Base-by-base conservation (phyloP, 208 protist genomes). In the Acanthamoeba rhysodes region DNA sequence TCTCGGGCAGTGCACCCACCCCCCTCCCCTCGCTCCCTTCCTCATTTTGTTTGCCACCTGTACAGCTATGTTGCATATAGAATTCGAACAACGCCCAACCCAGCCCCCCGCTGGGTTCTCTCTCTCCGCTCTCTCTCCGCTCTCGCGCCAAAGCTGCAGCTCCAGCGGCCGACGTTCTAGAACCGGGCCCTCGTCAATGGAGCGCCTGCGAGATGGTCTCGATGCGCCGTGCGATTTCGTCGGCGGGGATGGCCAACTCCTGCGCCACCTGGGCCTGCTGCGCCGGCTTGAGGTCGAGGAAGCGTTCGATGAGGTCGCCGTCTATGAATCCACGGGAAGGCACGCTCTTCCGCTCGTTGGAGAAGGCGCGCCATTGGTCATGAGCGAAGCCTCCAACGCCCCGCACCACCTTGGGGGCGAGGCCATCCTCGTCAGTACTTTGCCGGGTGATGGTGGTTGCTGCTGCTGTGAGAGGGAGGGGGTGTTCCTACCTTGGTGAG, bases 221-320 rank as follows among this genome's bases (percentile, higher is more conserved):
- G 18, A 78, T 41, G 37, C 70, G 70, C 14, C 70, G 70, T 29
- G 29, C 70, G 22, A 78, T 78, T 27, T 78, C 70, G 27, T 78
- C 70, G 18, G 70, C 32, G 2, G 70, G 12, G 9, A 41, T 34
- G 16, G 70, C 9, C 14, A 93, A 74, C 76, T 93, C 76, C 45
- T 62, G 27, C 24, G 72, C 80, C 22, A 95, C 95, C 62, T 96
- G 88, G 37, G 84, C 78, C 96, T 96, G 96, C 84, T 96, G 85
- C 8, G 94, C 95, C 59, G 74, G 48, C n/a, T 85, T 45, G 8
- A 98, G 87, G 76, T 98, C 96, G n/a, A 98, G 93, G 80, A 97
- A 98, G 4, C 48, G 41, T 94, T 98, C 98, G 70, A 98, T 96
- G 27, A 98, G 95, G 90, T 98, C 98, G 70, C 98, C 98, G 94